Conservation (phyloP, 805 yeast species). For the Teunomyces panamensis region DNA sequence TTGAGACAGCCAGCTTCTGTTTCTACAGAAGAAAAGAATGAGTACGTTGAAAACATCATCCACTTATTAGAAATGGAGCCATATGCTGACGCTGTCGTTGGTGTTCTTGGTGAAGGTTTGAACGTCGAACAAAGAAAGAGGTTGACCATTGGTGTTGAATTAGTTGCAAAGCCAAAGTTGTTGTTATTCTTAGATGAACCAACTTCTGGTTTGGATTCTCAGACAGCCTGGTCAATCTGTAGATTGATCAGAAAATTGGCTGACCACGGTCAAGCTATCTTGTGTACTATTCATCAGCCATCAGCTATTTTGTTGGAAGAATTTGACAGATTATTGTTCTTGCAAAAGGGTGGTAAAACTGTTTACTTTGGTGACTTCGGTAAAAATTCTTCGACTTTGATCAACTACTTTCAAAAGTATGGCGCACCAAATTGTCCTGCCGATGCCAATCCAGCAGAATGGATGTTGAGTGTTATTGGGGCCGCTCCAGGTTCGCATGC, state of each 20-base stretch:
- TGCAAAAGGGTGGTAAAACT: constrained; percentile 69
- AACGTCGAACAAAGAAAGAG: constrained; percentile 56
- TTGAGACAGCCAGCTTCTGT: constrained; percentile 44
- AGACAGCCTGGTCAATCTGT: constrained; percentile 58
- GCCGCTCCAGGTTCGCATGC: constrained; percentile 31
- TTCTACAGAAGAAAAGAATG: constrained; percentile 44
- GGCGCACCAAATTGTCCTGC: constrained; percentile 69
- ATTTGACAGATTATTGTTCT: constrained; percentile 69
- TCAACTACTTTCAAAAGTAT: constrained; percentile 60
- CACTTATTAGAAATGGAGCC: constrained; percentile 47
- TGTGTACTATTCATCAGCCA: constrained; percentile 78
- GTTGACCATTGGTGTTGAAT: constrained; percentile 53
- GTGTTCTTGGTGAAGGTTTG: constrained; percentile 46
- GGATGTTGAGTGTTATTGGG: constrained; percentile 28
- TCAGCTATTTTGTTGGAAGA: constrained; percentile 74
- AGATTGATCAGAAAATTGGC: constrained; percentile 49
- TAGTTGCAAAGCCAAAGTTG: constrained; percentile 53
- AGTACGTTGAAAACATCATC: constrained; percentile 52
- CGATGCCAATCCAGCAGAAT: constrained; percentile 67
- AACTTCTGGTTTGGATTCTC: constrained; percentile 59
- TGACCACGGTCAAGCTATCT: constrained; percentile 53
- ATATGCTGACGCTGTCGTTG: constrained; percentile 54
- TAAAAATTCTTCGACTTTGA: constrained; percentile 52
- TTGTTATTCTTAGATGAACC: constrained; percentile 58
- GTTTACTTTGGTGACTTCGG: constrained; percentile 78